phyloP scores from a whole-genome alignment of 1,139 yeast genomes.

The Starmera stellimalicola region DNA sequence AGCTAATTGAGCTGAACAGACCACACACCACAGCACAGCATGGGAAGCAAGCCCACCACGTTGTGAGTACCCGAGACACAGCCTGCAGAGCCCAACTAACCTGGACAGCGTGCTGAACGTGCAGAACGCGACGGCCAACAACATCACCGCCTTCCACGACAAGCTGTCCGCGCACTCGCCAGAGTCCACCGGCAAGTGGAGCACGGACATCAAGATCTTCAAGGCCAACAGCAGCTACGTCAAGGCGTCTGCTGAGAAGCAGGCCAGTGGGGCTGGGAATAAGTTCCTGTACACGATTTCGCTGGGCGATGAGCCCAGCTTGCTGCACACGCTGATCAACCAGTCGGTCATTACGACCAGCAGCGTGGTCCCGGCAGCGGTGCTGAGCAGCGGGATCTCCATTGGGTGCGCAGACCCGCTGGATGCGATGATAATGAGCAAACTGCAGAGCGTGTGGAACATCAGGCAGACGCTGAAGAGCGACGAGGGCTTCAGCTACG shows the following conservation, averaged over 20 bases:
- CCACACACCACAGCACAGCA: no score
- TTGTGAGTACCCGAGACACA: not conserved
- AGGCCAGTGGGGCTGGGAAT: conserved; percentile 20
- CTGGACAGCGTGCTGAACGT: conserved; percentile 14
- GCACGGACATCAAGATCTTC: conserved; percentile 39
- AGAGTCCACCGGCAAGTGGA: conserved; percentile 40
- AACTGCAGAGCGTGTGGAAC: conserved; percentile 65
- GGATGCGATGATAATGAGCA: conserved; percentile 39
- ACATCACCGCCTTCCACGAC: conserved; percentile 42
- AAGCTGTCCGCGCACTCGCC: conserved; percentile 43
- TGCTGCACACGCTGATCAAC: conserved; percentile 31
- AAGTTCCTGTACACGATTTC: conserved; percentile 31
- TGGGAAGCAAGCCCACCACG: conserved; percentile 1
- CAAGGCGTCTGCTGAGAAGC: conserved; percentile 14
- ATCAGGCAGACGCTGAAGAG: conserved; percentile 67
- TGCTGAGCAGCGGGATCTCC: conserved; percentile 23
- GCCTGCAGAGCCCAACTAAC: conserved; percentile 2
- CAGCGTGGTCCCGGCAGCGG: conserved; percentile 4
- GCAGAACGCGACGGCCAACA: conserved; percentile 39
- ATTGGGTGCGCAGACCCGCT: conserved; percentile 38
- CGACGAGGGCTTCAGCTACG: conserved; percentile 63
- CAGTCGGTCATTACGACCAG: conserved; percentile 10
- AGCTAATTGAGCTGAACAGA: no score
- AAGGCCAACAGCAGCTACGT: conserved; percentile 31
- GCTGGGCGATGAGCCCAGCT: conserved; percentile 34